Conservation (phyloP, 495 filamentous ascomycete species). For the Friedmanniomyces simplex region DNA sequence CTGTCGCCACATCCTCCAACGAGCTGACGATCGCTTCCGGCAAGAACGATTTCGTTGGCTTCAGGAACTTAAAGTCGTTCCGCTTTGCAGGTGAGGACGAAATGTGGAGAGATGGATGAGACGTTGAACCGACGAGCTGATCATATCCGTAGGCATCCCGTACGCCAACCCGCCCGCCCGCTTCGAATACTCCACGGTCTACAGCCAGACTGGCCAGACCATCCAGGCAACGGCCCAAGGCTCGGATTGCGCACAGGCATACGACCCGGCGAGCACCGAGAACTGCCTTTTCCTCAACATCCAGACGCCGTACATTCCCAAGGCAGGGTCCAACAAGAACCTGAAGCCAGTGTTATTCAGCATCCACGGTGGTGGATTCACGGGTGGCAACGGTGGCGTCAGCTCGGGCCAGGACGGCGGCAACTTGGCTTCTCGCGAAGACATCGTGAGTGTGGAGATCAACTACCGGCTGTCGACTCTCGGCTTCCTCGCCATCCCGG, state of each 20-base stretch:
- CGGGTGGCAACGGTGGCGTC: slow-evolving; percentile 30
- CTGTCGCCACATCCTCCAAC: slow-evolving; percentile 22
- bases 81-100: slow-evolving; percentile 35
- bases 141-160: slow-evolving; percentile 24
- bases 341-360: slow-evolving; percentile 39
- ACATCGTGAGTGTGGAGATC: slow-evolving; percentile 29
- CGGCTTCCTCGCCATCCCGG: slow-evolving; percentile 26
- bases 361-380: slow-evolving; percentile 42
- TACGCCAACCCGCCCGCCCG: slow-evolving; percentile 40
- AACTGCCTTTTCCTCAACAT: slow-evolving; percentile 41
- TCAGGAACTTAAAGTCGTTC: slow-evolving; percentile 44
- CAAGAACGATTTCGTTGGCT: slow-evolving; percentile 36
- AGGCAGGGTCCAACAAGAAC: slow-evolving; percentile 19
- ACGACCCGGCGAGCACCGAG: slow-evolving; percentile 29
- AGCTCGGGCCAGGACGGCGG: slow-evolving; percentile 33
- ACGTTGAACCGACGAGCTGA: neutral
- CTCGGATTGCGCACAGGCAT: slow-evolving; percentile 37
- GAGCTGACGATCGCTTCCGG: slow-evolving; percentile 29
- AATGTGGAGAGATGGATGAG: neutral
- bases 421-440: slow-evolving; percentile 27
- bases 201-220: slow-evolving; percentile 33
- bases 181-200: slow-evolving; percentile 38
- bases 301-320: slow-evolving; percentile 35
- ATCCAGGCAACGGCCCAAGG: slow-evolving; percentile 37
- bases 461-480: slow-evolving; percentile 28